phyloP scores from a whole-genome alignment of 352 stramenopile genomes.

The Peronospora destructor region DNA sequence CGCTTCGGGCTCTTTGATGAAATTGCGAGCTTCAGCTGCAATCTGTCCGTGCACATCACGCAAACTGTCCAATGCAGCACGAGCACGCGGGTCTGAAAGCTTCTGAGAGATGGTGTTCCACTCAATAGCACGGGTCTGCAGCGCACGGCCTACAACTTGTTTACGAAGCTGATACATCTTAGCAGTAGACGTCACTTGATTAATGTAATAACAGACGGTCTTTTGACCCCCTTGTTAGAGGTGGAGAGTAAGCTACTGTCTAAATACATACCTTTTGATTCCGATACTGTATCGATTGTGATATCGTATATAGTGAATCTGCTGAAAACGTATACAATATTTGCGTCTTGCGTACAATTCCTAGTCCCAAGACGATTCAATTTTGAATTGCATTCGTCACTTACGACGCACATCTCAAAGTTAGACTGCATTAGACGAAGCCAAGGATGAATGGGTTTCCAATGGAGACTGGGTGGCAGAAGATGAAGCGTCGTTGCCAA shows the following conservation, averaged over 20 bases:
- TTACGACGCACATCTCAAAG: not conserved
- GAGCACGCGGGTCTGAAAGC: constrained; percentile 67
- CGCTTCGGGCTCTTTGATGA: constrained; percentile 67
- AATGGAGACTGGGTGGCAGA: constrained; percentile 66
- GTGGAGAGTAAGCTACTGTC: constrained; percentile 19
- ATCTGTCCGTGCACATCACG: constrained; percentile 76
- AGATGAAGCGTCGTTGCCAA: constrained; percentile 66
- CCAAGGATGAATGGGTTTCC: constrained; percentile 28
- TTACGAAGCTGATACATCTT: constrained; percentile 72
- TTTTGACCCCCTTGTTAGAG: constrained; percentile 18
- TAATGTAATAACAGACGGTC: constrained; percentile 12
- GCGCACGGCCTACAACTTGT: constrained; percentile 61
- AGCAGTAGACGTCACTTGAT: constrained; percentile 21
- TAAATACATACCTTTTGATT: constrained; percentile 15
- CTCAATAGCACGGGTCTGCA: constrained; percentile 50
- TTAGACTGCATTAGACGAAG: too few relatives aligned
- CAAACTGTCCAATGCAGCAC: constrained; percentile 69
- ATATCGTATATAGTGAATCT: not conserved
- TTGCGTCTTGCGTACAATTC: constrained; percentile 18
- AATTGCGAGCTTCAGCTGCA: constrained; percentile 59
- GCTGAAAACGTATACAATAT: constrained; percentile 4
- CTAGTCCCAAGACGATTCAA: constrained; percentile 1
- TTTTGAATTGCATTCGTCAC: not conserved
- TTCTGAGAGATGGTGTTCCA: constrained; percentile 70
- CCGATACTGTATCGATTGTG: not conserved